Conservation (phyloP, 257 asterid species). For the Henckelia pumila region DNA sequence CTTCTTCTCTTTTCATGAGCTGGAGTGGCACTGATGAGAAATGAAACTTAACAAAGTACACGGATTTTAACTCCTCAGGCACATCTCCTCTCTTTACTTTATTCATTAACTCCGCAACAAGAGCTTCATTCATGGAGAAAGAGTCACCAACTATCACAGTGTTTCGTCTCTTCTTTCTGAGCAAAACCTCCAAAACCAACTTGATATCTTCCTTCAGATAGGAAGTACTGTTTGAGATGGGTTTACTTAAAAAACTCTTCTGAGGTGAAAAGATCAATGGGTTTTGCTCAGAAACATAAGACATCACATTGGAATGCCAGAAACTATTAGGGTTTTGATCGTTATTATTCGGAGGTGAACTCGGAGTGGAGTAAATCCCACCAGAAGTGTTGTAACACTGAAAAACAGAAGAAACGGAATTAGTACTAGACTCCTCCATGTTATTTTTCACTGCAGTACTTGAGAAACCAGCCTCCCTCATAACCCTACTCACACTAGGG, state of each 20-base stretch:
- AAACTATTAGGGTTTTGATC: slow-evolving; percentile 22
- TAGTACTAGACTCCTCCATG: slow-evolving; percentile 40
- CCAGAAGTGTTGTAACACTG: slow-evolving; percentile 50
- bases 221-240: slow-evolving; percentile 13
- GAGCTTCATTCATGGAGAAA: slow-evolving; percentile 34
- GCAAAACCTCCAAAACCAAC: slow-evolving; percentile 38
- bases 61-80: slow-evolving; percentile 49
- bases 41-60: slow-evolving; percentile 49
- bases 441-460: slow-evolving; percentile 54
- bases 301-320: slow-evolving; percentile 31
- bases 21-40: slow-evolving; percentile 52
- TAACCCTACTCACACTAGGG: slow-evolving; percentile 81
- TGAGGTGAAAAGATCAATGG: slow-evolving; percentile 41
- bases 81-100: slow-evolving; percentile 53
- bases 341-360: slow-evolving; percentile 50
- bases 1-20: slow-evolving; percentile 65
- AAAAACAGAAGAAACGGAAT: slow-evolving; percentile 40
- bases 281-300: slow-evolving; percentile 28
- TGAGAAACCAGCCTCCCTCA: slow-evolving; percentile 88
- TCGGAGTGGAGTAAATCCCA: slow-evolving; percentile 71
- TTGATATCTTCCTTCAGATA: slow-evolving; percentile 33
- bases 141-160: slow-evolving; percentile 55
- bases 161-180: slow-evolving; percentile 38
- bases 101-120: slow-evolving; percentile 40
- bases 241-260: slow-evolving; percentile 17